Evolutionary conservation across 495 filamentous ascomycete species (phyloP).

Genomic region (Neurospora sp.): DNA sequence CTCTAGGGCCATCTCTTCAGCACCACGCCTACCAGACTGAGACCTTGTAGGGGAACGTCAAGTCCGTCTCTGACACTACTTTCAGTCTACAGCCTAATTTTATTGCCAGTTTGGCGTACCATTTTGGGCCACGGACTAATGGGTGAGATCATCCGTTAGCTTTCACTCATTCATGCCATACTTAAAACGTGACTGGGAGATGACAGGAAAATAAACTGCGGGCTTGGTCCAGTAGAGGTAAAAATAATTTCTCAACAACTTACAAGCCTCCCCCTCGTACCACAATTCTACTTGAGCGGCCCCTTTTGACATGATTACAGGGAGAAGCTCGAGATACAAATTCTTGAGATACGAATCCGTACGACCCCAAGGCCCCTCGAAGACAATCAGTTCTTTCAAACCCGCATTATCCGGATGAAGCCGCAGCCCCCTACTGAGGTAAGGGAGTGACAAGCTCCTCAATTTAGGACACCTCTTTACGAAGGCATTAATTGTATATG

Average conservation of each 20-base stretch:
- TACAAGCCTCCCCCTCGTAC: neutral
- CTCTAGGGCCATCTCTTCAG: too few relatives aligned
- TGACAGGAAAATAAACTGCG: neutral
- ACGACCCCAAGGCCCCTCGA: neutral
- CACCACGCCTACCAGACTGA: neutral
- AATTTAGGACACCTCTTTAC: neutral
- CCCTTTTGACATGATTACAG: neutral
- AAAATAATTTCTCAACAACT: neutral
- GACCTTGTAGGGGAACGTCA: neutral
- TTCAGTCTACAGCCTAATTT: neutral
- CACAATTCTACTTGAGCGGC: neutral
- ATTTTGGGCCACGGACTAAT: neutral
- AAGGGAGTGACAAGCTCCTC: neutral
- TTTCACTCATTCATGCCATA: neutral
- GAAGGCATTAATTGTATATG: neutral
- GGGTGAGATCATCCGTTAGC: neutral
- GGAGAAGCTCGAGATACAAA: neutral
- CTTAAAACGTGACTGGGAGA: neutral
- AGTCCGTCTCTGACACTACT: neutral
- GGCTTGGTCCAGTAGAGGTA: neutral
- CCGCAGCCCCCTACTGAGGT: neutral
- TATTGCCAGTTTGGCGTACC: neutral
- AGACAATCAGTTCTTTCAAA: neutral
- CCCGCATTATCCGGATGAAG: neutral
- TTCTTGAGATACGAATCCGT: neutral